A percentile compares a stretch with the other conserved stretches of the same genome.
These are phyloP conservation scores for Simplicillium sp. DNA, from an alignment of 2,329 filamentous ascomycete genomes.

Conservation along the genomic window DNA sequence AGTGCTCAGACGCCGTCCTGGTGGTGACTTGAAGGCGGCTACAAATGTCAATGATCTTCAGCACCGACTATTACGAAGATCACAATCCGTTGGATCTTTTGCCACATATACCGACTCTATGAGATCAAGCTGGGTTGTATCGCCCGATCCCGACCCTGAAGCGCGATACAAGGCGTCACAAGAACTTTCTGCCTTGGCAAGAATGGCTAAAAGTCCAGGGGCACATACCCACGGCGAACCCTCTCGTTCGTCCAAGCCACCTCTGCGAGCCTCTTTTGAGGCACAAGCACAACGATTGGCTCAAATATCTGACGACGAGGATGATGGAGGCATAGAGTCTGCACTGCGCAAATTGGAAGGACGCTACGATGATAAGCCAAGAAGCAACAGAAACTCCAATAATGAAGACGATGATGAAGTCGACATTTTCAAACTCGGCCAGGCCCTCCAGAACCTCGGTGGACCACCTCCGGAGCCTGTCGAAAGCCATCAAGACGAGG, in stretches of 20 bases:
- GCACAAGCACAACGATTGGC: constrained; percentile 79
- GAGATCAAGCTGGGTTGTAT: constrained; percentile 40
- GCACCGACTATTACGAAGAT: constrained; percentile 35
- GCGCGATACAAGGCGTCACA: constrained; percentile 17
- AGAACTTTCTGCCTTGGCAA: constrained; percentile 48
- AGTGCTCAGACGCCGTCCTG: constrained; percentile 61
- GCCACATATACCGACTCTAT: constrained; percentile 52
- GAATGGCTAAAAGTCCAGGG: constrained; percentile 33
- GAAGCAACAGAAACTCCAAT: constrained; percentile 11
- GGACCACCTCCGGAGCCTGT: constrained; percentile 1
- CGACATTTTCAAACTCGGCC: constrained; percentile 7
- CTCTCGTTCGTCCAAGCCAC: constrained; percentile 42
- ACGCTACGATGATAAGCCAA: constrained; percentile 54
- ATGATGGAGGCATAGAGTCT: constrained; percentile 86
- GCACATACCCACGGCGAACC: constrained; percentile 21
- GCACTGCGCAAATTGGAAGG: constrained; percentile 88
- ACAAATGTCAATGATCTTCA: constrained; percentile 56
- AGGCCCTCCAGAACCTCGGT: constrained; percentile 4
- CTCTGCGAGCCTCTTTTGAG: constrained; percentile 72
- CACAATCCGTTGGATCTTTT: constrained; percentile 49
- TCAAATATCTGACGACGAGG: constrained; percentile 71
- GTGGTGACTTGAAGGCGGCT: constrained; percentile 63
- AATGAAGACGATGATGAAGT: constrained; percentile 11
- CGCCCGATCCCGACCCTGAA: constrained; percentile 25
- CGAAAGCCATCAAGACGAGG: not conserved